A percentile compares a stretch with the other conserved stretches of the same genome.
Evolutionary conservation across 2,329 filamentous ascomycete species (phyloP).

Genomic region (Alternaria rosae): DNA sequence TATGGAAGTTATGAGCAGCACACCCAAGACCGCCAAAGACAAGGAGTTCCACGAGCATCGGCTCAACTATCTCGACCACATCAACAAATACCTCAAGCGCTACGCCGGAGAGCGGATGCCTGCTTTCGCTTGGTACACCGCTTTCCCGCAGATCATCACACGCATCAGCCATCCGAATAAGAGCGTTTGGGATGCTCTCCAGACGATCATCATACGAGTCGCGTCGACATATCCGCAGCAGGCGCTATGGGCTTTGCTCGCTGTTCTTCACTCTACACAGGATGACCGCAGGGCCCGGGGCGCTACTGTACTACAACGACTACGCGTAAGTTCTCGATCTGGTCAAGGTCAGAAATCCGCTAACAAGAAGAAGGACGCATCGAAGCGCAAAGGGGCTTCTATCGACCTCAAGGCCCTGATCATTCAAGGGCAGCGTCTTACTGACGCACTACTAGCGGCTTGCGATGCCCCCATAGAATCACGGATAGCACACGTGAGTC

Average conservation of each 20-base stretch:
- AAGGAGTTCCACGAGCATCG: constrained; percentile 43
- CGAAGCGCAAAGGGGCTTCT: constrained; percentile 61
- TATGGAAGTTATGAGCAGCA: constrained; percentile 64
- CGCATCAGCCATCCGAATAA: constrained; percentile 87
- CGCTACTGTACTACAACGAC: constrained; percentile 49
- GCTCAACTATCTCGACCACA: constrained; percentile 37
- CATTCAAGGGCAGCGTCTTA: constrained; percentile 79
- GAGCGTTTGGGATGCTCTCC: constrained; percentile 78
- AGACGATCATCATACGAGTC: constrained; percentile 84
- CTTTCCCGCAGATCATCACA: constrained; percentile 93
- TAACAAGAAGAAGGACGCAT: constrained; percentile 56
- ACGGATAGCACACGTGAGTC: constrained; percentile 75
- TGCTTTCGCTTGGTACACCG: constrained; percentile 80
- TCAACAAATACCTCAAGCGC: constrained; percentile 76
- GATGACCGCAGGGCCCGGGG: constrained; percentile 70
- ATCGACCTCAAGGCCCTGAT: constrained; percentile 76
- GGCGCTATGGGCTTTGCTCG: constrained; percentile 88
- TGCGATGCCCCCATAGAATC: constrained; percentile 81
- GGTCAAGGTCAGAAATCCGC: constrained; percentile 28
- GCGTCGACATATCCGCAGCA: constrained; percentile 87
- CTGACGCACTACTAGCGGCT: constrained; percentile 79
- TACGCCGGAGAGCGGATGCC: constrained; percentile 73
- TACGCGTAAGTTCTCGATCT: constrained; percentile 42
- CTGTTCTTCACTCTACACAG: constrained; percentile 82
- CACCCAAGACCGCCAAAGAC: constrained; percentile 32